Conservation (phyloP, 441 rosid species). For the Populus hybrid region DNA sequence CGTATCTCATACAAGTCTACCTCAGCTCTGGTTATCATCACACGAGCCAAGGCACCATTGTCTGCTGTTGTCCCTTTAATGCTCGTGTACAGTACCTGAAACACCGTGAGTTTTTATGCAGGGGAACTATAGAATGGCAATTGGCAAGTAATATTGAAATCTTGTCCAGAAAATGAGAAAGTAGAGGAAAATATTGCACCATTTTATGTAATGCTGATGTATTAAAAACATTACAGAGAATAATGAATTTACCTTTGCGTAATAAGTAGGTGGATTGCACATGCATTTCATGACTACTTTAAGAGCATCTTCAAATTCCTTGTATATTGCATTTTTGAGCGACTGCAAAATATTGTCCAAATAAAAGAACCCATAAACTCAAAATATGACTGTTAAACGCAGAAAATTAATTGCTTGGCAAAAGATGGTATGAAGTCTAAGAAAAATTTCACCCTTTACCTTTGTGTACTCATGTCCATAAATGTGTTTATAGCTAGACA, state of each 20-base stretch:
- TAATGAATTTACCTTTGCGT: conserved; percentile 43
- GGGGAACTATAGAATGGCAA: not conserved
- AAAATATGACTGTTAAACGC: not conserved
- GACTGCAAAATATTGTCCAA: conserved; percentile 24
- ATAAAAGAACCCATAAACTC: not conserved
- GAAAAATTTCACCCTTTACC: conserved; percentile 24
- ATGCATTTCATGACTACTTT: conserved; percentile 49
- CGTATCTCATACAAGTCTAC: conserved; percentile 47
- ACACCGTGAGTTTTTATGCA: not conserved
- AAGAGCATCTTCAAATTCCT: conserved; percentile 41
- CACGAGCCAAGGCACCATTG: conserved; percentile 32
- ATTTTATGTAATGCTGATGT: too few relatives aligned
- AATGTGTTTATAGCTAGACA: conserved; percentile 55
- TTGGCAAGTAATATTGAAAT: not conserved
- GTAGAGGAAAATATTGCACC: too few relatives aligned
- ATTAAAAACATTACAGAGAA: not conserved
- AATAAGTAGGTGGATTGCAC: conserved; percentile 40
- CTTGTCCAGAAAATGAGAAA: too few relatives aligned
- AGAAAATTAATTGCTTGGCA: not conserved
- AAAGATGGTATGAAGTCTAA: not conserved
- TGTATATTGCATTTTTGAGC: conserved; percentile 33
- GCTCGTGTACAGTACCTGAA: conserved; percentile 36
- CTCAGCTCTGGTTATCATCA: conserved; percentile 51
- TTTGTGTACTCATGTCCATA: conserved; percentile 58
- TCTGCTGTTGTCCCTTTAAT: conserved; percentile 32